Percentiles rank a stretch among this genome's conserved stretches.
phyloP scores from a whole-genome alignment of 2,329 filamentous ascomycete species.

The Huntiella bhutanensis region DNA sequence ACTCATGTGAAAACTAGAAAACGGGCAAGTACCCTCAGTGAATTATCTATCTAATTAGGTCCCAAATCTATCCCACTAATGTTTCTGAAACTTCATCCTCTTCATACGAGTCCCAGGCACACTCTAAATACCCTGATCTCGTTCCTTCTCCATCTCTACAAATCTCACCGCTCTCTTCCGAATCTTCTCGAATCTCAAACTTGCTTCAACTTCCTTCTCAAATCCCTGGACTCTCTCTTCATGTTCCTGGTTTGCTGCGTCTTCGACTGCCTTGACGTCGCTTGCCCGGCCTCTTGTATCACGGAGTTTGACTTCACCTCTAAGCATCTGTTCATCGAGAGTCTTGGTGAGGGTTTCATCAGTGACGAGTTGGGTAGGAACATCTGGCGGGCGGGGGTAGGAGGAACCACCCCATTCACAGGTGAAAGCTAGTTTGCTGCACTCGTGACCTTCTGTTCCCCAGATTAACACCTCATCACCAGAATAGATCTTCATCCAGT shows the following conservation, averaged over 20 bases:
- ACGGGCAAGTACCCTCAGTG: no score
- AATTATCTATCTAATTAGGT: no score
- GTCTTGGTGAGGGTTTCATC: slow-evolving; percentile 22
- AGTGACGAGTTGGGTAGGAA: slow-evolving; percentile 12
- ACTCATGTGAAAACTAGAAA: no score
- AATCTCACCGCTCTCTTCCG: slow-evolving; percentile 27
- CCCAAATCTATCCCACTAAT: no score
- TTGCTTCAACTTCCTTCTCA: slow-evolving; percentile 29
- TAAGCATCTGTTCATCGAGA: slow-evolving; percentile 30
- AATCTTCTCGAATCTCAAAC: slow-evolving; percentile 28
- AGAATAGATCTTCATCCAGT: slow-evolving; percentile 53
- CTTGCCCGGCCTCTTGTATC: slow-evolving; percentile 23
- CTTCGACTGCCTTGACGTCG: slow-evolving; percentile 1
- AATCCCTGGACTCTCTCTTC: slow-evolving; percentile 23
- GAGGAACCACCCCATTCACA: slow-evolving; percentile 40
- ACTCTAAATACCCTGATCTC: slow-evolving; percentile 7
- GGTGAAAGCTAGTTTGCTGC: slow-evolving; percentile 29
- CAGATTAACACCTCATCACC: slow-evolving; percentile 64
- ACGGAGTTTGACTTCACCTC: slow-evolving; percentile 24
- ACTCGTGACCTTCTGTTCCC: slow-evolving; percentile 25
- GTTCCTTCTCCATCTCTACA: slow-evolving; percentile 15
- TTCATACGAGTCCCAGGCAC: neutral
- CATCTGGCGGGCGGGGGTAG: neutral
- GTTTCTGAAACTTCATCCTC: no score
- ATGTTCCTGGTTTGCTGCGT: slow-evolving; percentile 27